Percentiles rank a stretch among this genome's conserved stretches.
phyloP scores from a whole-genome alignment of 805 yeast genomes.

The Lipomyces yamadae region DNA sequence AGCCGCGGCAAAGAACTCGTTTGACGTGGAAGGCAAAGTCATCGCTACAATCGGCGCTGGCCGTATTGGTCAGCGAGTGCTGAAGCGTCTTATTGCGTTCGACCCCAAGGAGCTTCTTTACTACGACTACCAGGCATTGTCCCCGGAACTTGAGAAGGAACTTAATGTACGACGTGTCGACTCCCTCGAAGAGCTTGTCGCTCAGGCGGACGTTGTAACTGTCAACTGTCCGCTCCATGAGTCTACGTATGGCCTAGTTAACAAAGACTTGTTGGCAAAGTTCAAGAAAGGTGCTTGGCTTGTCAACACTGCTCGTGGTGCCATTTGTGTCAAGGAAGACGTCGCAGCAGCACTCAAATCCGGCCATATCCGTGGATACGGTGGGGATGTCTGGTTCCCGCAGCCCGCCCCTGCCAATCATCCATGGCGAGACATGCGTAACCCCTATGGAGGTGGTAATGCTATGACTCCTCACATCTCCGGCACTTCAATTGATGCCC shows the following conservation, averaged over 20 bases:
- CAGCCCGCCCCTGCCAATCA: conserved; percentile 81
- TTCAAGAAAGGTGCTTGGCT: conserved; percentile 76
- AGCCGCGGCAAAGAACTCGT: conserved; percentile 71
- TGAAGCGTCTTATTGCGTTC: conserved; percentile 73
- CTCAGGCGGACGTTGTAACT: conserved; percentile 72
- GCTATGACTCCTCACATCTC: conserved; percentile 86
- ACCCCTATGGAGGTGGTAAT: conserved; percentile 73
- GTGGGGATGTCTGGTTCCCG: conserved; percentile 86
- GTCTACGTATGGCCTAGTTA: conserved; percentile 66
- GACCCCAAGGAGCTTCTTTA: conserved; percentile 74
- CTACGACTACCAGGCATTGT: conserved; percentile 74
- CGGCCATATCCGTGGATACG: conserved; percentile 77
- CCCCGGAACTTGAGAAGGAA: conserved; percentile 60
- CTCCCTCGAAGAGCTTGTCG: conserved; percentile 62
- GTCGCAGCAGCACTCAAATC: conserved; percentile 72
- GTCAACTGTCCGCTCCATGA: conserved; percentile 79
- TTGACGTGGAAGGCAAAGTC: conserved; percentile 75
- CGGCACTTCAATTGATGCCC: conserved; percentile 82
- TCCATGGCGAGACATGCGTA: conserved; percentile 75
- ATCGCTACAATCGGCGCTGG: conserved; percentile 84
- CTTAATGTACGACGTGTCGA: conserved; percentile 68
- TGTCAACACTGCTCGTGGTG: conserved; percentile 83
- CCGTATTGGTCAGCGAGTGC: conserved; percentile 76
- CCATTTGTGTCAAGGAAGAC: conserved; percentile 72
- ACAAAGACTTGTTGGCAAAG: conserved; percentile 66